phyloP scores from a whole-genome alignment of 1,139 yeast genomes.

The Candida neerlandica region DNA sequence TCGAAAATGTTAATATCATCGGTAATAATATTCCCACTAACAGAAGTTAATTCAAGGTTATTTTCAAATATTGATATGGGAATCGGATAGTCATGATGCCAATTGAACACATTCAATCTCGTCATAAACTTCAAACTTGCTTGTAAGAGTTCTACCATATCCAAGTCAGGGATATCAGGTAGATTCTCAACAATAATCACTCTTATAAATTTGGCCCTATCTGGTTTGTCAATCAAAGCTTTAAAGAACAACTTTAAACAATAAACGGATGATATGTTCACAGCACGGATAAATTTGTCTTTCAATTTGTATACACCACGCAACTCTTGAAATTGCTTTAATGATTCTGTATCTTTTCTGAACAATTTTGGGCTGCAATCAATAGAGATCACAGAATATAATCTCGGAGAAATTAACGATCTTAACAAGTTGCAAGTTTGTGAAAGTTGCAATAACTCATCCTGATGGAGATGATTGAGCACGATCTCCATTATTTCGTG shows the following conservation, averaged over 20 bases:
- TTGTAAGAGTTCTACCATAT: conserved; percentile 20
- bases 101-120: conserved; percentile 24
- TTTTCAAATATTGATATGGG: conserved; percentile 5
- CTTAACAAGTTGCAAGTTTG: conserved; percentile 20
- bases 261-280: conserved; percentile 21
- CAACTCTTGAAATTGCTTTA: conserved; percentile 7
- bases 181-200: conserved; percentile 20
- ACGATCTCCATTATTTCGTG: conserved; percentile 24
- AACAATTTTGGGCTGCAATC: conserved; percentile 21
- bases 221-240: conserved; percentile 16
- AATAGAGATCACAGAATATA: conserved; percentile 24
- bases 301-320: conserved; percentile 10
- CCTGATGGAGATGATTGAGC: conserved; percentile 19
- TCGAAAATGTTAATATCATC: not conserved
- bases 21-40: conserved; percentile 11
- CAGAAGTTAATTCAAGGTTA: conserved; percentile 7
- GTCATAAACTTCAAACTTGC: conserved; percentile 22
- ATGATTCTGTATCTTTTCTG: conserved; percentile 9
- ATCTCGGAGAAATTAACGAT: conserved; percentile 19
- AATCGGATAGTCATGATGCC: conserved; percentile 18
- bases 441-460: conserved; percentile 22
- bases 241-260: conserved; percentile 26
- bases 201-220: conserved; percentile 19
- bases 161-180: conserved; percentile 34
- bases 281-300: conserved; percentile 7